These are phyloP conservation scores for Stephania cephalantha DNA, from an alignment of 164 flowering plant species.

Conservation along the genomic window DNA sequence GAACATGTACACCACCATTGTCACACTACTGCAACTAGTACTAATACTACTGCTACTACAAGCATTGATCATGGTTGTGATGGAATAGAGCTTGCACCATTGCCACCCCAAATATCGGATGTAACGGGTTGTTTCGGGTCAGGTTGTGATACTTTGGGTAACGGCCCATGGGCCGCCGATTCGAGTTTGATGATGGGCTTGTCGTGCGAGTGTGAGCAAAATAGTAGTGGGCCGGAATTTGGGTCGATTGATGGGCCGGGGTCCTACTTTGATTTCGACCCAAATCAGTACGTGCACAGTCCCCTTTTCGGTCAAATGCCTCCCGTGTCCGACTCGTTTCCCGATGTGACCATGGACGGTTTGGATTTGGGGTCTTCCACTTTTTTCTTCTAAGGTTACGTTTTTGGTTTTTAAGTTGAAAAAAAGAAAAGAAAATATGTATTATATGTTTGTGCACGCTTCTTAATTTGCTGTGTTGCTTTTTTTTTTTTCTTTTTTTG, in stretches of 20 bases:
- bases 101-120: slow-evolving; percentile 24
- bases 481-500: not conserved
- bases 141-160: slow-evolving; percentile 2
- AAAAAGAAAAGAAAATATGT: not conserved
- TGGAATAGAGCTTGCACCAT: slow-evolving; percentile 26
- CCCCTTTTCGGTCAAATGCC: slow-evolving; percentile 49
- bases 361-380: slow-evolving; percentile 37
- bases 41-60: too few relatives aligned
- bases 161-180: not conserved
- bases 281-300: slow-evolving; percentile 33
- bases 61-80: not conserved
- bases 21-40: not conserved
- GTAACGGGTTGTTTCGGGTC: slow-evolving; percentile 9
- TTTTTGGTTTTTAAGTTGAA: not conserved
- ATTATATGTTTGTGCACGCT: not conserved
- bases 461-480: not conserved
- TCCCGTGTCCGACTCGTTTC: slow-evolving; percentile 30
- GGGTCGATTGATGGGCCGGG: slow-evolving; percentile 11
- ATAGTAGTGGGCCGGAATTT: not conserved
- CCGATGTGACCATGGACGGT: slow-evolving; percentile 11
- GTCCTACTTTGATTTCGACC: slow-evolving; percentile 24
- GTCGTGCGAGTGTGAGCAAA: slow-evolving; percentile 14
- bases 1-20: not conserved
- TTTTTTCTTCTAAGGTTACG: slow-evolving; percentile 25
- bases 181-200: not conserved